Base-by-base conservation (phyloP, 2,329 filamentous ascomycete species). In the Didymella glomerata region DNA sequence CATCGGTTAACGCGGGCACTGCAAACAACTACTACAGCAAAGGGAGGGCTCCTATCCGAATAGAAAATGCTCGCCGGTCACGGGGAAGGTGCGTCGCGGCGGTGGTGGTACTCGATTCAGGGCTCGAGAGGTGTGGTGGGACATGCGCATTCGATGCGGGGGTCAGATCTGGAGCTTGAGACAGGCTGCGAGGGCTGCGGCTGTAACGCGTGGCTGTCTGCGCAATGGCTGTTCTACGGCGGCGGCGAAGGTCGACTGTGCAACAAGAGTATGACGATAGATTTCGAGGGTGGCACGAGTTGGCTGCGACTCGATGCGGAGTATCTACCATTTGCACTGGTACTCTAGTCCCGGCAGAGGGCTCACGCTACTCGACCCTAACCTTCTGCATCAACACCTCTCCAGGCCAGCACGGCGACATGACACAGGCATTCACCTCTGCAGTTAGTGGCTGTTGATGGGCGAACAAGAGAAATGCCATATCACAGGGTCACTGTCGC, bases 131-230 rank as follows among this genome's bases (percentile, higher is more conserved):
- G 50, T 25, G 41, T 44, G 46, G 56, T 59, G 56, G 54, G 49
- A 59, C 56, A 59, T 59, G 56, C 56, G 56, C 36, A 40, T 41
- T 24, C 38, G 53, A 54, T 59, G 56, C 56, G 56, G 56, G 50
- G 56, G 38, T 48, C 41, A 38, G 44, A 38, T 51, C 47, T 42
- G 56, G 38, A 38, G 24, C 10, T 25, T 32, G 50, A 52, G 42
- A 42, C 48, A 24, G 46, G 49, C 55, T 42, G 54, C 48, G 54
- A 51, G 30, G 49, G 48, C 54, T 34, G 56, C 45, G 56, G 56
- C 50, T 44, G 55, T 46, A 40, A 45, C 41, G 46, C 50, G 56
- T 32, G 36, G 49, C 49, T 40, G 40, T 50, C 44, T 48, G 48
- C 34, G 45, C 28, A 53, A 47, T 54, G 11, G 38, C 7, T 22